These are phyloP conservation scores for Fraxinus cuspidata DNA, from an alignment of 257 asterid species.

Conservation along the genomic window DNA sequence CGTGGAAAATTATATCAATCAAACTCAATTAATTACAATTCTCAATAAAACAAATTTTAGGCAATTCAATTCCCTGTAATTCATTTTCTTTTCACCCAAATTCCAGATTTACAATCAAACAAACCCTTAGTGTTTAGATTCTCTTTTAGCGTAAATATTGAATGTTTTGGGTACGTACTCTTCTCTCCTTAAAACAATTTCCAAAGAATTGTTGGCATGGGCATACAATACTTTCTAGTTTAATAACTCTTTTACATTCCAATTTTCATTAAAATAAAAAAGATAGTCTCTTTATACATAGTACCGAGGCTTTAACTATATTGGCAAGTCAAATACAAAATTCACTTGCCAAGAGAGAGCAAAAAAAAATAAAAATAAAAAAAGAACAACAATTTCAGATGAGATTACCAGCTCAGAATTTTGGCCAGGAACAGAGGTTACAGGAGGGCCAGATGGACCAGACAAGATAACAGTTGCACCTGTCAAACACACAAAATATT, in stretches of 20 bases:
- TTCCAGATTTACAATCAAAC: too few relatives aligned
- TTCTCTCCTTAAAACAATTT: not conserved
- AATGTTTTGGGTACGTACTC: not conserved
- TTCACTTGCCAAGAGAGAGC: slow-evolving; percentile 14
- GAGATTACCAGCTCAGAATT: slow-evolving; percentile 79
- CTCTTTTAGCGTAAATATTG: not conserved
- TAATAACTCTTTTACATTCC: not conserved
- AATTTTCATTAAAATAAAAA: not conserved
- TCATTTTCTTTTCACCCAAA: too few relatives aligned
- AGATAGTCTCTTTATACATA: not conserved
- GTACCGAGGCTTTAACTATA: not conserved
- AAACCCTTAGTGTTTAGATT: not conserved
- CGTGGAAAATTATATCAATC: too few relatives aligned
- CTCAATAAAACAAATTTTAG: too few relatives aligned
- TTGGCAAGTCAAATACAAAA: not conserved
- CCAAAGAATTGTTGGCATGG: not conserved
- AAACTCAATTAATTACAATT: too few relatives aligned
- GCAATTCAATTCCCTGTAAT: too few relatives aligned
- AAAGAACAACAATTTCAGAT: not conserved
- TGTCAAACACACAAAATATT: slow-evolving; percentile 38
- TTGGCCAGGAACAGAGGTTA: slow-evolving; percentile 74
- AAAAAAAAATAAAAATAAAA: not conserved
- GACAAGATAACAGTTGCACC: slow-evolving; percentile 92
- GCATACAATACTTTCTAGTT: not conserved
- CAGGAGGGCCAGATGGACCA: slow-evolving; percentile 94